These are phyloP conservation scores for Stentor coeruleus DNA, from an alignment of 73 alveolate genomes.

Conservation along the genomic window DNA sequence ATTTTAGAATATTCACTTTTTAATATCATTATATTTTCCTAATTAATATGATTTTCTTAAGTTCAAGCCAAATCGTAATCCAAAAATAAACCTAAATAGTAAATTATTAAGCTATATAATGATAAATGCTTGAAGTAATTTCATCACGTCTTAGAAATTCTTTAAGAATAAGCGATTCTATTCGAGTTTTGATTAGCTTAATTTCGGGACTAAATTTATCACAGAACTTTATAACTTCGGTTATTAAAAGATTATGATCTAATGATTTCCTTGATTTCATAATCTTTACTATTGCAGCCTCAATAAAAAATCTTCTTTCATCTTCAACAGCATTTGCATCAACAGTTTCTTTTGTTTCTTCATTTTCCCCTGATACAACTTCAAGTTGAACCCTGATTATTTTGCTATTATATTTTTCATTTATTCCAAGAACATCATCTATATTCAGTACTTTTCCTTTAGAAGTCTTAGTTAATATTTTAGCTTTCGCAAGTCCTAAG, in stretches of 20 bases:
- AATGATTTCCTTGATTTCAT: conserved; percentile 65
- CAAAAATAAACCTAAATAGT: too few relatives aligned
- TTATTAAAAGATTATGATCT: conserved; percentile 45
- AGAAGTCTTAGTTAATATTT: conserved; percentile 34
- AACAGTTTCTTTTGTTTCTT: conserved; percentile 25
- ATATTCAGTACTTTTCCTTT: conserved; percentile 28
- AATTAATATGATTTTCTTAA: too few relatives aligned
- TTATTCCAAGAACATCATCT: conserved; percentile 37
- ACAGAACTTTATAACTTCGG: conserved; percentile 44
- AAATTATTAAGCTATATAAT: conserved; percentile 45
- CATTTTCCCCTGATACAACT: conserved; percentile 37
- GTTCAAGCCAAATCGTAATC: too few relatives aligned
- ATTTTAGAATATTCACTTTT: too few relatives aligned
- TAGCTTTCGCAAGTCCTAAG: conserved; percentile 39
- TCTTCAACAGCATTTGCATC: conserved; percentile 50
- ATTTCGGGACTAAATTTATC: conserved; percentile 51
- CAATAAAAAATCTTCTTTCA: conserved; percentile 63
- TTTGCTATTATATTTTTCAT: conserved; percentile 26
- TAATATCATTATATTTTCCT: too few relatives aligned
- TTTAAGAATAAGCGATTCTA: conserved; percentile 60
- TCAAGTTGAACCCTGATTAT: conserved; percentile 30
- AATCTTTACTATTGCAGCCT: conserved; percentile 66
- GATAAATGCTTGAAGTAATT: conserved; percentile 45
- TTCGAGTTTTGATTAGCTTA: conserved; percentile 50
- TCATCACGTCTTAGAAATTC: conserved; percentile 62